Conservation (phyloP, 148 eudicot genomes). For the Polygonum maritimum region DNA sequence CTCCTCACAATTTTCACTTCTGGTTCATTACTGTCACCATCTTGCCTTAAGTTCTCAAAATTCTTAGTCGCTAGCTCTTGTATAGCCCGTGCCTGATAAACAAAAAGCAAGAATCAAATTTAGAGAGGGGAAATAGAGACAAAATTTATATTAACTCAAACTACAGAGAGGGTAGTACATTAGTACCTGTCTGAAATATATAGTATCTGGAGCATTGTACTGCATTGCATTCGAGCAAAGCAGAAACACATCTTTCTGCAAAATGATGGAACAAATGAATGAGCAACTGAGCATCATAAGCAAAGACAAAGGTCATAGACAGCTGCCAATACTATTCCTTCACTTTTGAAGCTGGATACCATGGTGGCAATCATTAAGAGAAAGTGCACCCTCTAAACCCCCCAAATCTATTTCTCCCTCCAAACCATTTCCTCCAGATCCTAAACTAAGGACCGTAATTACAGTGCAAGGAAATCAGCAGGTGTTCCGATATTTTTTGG, state of each 20-base stretch:
- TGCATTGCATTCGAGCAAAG: conserved; percentile 94
- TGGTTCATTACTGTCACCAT: conserved; percentile 64
- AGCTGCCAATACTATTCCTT: neutral
- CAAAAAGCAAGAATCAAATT: neutral
- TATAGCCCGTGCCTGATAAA: conserved; percentile 63
- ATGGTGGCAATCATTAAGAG: too few relatives aligned
- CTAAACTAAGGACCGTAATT: neutral
- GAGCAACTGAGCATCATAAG: neutral
- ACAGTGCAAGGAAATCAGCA: neutral
- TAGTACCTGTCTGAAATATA: conserved; percentile 87
- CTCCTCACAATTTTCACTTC: conserved; percentile 65
- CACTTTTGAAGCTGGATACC: neutral
- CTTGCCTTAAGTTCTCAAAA: conserved; percentile 68
- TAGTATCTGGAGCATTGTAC: conserved; percentile 77
- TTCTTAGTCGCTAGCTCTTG: conserved; percentile 72
- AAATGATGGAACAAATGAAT: conserved; percentile 3
- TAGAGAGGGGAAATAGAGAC: neutral
- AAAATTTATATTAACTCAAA: neutral
- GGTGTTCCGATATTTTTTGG: neutral
- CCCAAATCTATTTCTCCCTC: neutral
- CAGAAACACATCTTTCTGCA: conserved; percentile 77
- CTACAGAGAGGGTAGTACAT: neutral
- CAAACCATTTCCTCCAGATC: neutral
- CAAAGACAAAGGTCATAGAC: neutral
- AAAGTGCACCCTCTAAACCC: neutral